Evolutionary conservation across 2,329 filamentous ascomycete genomes (phyloP).

Genomic region (Cladorrhinum sp.): DNA sequence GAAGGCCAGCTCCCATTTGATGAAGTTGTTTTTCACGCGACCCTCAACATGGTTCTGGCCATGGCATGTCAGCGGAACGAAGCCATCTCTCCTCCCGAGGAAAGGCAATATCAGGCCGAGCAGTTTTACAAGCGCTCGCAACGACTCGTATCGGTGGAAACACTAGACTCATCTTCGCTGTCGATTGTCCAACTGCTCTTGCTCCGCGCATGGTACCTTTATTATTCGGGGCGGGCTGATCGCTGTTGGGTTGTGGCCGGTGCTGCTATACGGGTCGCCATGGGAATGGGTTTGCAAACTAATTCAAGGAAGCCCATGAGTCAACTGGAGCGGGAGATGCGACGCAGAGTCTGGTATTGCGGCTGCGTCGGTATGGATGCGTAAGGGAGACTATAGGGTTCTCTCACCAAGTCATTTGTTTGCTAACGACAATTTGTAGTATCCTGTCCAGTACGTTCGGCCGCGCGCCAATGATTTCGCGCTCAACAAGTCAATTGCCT

Average conservation of each 20-base stretch:
- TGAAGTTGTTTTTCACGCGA: conserved; percentile 25
- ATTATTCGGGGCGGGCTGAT: conserved; percentile 29
- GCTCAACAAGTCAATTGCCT: conserved; percentile 13
- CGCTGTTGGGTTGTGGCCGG: conserved; percentile 33
- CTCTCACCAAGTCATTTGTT: too few species aligned
- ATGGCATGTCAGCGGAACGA: conserved; percentile 30
- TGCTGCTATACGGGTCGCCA: conserved; percentile 31
- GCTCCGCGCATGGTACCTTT: conserved; percentile 31
- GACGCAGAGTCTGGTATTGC: conserved; percentile 31
- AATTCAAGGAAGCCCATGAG: conserved; percentile 2
- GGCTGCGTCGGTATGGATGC: conserved; percentile 30
- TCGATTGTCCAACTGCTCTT: conserved; percentile 32
- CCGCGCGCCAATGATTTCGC: conserved; percentile 26
- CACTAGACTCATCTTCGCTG: conserved; percentile 28
- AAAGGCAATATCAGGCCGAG: conserved; percentile 21
- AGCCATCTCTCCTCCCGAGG: neutral
- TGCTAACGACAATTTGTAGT: conserved; percentile 16
- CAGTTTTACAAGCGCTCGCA: conserved; percentile 31
- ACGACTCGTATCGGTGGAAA: conserved; percentile 28
- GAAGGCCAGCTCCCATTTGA: neutral
- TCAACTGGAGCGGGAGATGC: conserved; percentile 32
- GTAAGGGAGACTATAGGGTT: conserved; percentile 15
- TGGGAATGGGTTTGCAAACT: conserved; percentile 30
- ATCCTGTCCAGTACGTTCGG: conserved; percentile 31
- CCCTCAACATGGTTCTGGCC: conserved; percentile 33